Base-by-base conservation (phyloP, 306 rosid species). In the Vigna hirtella region DNA sequence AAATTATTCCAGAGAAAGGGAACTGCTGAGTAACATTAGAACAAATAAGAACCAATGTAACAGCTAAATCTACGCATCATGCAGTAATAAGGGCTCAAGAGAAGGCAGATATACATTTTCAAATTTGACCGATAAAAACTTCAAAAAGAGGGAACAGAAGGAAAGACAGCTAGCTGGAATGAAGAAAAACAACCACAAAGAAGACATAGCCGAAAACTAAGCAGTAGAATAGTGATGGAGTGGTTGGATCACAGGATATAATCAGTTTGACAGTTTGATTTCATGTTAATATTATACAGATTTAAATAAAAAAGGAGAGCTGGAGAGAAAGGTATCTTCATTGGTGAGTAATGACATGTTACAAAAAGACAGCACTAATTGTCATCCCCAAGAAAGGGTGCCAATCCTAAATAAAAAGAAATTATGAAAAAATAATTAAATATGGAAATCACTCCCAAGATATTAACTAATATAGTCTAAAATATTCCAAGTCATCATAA, bases 391-490 rank as follows among this genome's bases (percentile, higher is more conserved):
- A 10, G 10, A 18, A 32, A n/a, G 10, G 17, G 12, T 12, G 36
- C 34, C 34, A 18, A 76, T 51, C 24, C 64, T 49, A 63, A 61
- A 17, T 67, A 51, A 59, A 61, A 61, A 65, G 17, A 51, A 64
- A 38, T 36, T n/a, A 65, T 64, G 36, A 52, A 36, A 62, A 26
- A 24, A 7, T 14, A 57, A 24, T 24, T 57, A 57, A 57, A 42
- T 42, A 42, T 9, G 22, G 30, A 57, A 24, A 73, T 26, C 9
- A 9, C 18, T 15, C 28, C 28, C 17, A 73, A 24, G 43, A 26
- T 22, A 73, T 57, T 34, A 43, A n/a, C 30, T 58, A 58, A 28
- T 45, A 45, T 74, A 59, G 47, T 43, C 78, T 42, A 57, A 57
- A 42, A 58, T 58, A 73, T 45, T 58, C 67, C 16, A 14, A 34